These are phyloP conservation scores for Besnoitia besnoiti DNA, from an alignment of 169 alveolate genomes.

Conservation along the genomic window DNA sequence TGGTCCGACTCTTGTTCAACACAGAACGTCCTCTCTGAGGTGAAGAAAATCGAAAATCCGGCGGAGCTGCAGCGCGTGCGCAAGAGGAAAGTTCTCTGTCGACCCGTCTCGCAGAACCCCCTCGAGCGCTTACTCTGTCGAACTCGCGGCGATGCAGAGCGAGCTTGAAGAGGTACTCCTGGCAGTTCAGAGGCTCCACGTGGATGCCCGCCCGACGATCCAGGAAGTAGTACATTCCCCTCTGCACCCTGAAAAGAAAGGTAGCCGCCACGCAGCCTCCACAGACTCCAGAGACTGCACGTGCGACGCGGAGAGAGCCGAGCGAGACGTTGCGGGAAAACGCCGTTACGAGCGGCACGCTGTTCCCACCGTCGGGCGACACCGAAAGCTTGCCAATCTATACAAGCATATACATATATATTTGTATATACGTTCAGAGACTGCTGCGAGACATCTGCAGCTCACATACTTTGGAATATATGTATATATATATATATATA, in stretches of 20 bases:
- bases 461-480: background rate
- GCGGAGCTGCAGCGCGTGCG: background rate
- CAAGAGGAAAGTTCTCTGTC: no score
- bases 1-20: background rate
- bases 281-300: background rate
- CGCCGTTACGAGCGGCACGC: background rate
- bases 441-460: background rate
- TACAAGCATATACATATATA: background rate
- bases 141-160: constrained; percentile 78
- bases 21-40: no score
- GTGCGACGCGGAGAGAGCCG: background rate
- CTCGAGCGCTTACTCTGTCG: constrained; percentile 82
- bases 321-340: no score
- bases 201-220: constrained; percentile 66
- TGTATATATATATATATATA: background rate
- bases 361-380: background rate
- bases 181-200: constrained; percentile 72
- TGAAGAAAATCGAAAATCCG: no score
- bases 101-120: no score
- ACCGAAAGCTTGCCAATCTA: no score
- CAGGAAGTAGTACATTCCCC: constrained; percentile 57
- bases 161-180: constrained; percentile 83
- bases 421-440: background rate
- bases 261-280: background rate
- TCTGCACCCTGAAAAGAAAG: constrained; percentile 61